phyloP scores from a whole-genome alignment of 176 grass and related monocot species.

The Bothriochloa decipiens region DNA sequence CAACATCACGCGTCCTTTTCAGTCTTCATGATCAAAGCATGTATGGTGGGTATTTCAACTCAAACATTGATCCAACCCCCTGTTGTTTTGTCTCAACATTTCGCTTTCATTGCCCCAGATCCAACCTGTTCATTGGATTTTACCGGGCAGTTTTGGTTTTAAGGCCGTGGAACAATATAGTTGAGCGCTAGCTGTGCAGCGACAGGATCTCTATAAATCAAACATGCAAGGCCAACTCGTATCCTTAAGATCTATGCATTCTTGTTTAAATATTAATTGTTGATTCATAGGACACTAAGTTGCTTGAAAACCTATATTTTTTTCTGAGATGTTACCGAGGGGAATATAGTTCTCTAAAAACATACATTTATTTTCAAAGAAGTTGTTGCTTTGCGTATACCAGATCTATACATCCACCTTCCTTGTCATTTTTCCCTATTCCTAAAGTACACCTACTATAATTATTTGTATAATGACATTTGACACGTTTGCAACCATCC shows the following conservation, averaged over 20 bases:
- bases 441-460: background rate
- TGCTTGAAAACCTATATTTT: background rate
- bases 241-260: background rate
- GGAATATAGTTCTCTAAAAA: too few relatives aligned
- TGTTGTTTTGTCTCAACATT: background rate
- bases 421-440: background rate
- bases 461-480: background rate
- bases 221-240: background rate
- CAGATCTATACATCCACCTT: background rate
- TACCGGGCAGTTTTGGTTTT: background rate
- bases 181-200: too few relatives aligned
- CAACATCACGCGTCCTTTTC: background rate
- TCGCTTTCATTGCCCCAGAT: background rate
- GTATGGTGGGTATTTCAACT: slow-evolving; percentile 17
- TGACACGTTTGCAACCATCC: background rate
- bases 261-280: background rate
- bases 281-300: too few relatives aligned
- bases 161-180: background rate
- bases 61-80: background rate
- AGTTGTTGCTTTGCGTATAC: background rate
- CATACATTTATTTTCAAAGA: background rate
- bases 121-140: background rate
- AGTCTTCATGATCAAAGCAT: background rate
- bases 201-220: background rate
- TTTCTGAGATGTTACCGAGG: background rate